These are phyloP conservation scores for Aureobasidium zeae DNA, from an alignment of 2,329 filamentous ascomycete species.

Conservation along the genomic window DNA sequence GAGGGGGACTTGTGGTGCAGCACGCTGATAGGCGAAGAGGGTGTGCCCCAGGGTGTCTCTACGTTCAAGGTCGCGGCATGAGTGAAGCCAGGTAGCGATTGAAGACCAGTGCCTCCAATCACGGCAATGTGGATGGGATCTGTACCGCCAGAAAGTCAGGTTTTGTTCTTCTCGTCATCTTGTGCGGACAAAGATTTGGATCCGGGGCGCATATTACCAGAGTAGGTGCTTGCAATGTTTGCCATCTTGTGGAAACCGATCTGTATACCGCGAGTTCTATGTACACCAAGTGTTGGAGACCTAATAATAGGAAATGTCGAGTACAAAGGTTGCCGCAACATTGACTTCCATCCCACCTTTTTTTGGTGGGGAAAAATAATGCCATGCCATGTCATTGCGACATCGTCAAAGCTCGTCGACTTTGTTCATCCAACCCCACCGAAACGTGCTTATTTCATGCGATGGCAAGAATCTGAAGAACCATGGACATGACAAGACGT, in stretches of 20 bases:
- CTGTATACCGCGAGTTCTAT: slow-evolving; percentile 20
- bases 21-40: slow-evolving; percentile 71
- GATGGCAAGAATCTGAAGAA: too few species aligned
- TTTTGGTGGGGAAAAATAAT: slow-evolving; percentile 15
- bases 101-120: slow-evolving; percentile 72
- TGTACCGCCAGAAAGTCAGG: slow-evolving; percentile 21
- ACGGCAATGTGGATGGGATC: slow-evolving; percentile 43
- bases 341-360: slow-evolving; percentile 10
- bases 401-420: too few species aligned
- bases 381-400: not conserved
- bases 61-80: slow-evolving; percentile 71
- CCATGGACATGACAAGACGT: too few species aligned
- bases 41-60: slow-evolving; percentile 78
- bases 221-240: slow-evolving; percentile 27
- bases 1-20: slow-evolving; percentile 74
- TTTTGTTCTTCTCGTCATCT: slow-evolving; percentile 1
- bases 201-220: slow-evolving; percentile 20
- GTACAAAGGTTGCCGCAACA: slow-evolving; percentile 1
- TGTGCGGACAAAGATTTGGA: not conserved
- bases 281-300: not conserved
- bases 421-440: too few species aligned
- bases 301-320: too few species aligned
- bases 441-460: too few species aligned
- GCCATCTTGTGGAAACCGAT: slow-evolving; percentile 30
- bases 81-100: slow-evolving; percentile 75